These are phyloP conservation scores for Nigrospora osmanthi DNA, from an alignment of 2,329 filamentous ascomycete genomes.

Conservation along the genomic window DNA sequence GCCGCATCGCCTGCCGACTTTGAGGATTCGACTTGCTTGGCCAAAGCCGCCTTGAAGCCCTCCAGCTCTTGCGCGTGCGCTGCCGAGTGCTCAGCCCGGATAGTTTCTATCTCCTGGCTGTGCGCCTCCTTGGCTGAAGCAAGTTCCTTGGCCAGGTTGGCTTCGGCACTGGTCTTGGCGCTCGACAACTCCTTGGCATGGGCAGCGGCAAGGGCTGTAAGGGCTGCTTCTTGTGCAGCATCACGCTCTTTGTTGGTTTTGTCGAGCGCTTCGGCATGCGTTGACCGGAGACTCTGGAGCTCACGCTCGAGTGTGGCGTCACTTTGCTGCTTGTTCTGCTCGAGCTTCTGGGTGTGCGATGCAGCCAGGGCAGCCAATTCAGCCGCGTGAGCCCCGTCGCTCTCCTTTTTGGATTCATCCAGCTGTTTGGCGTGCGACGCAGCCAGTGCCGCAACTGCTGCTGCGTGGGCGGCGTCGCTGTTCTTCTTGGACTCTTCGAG, in stretches of 20 bases:
- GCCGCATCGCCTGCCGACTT: slow-evolving; percentile 10
- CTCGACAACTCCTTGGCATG: background rate
- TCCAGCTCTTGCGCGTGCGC: slow-evolving; percentile 20
- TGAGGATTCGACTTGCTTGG: slow-evolving; percentile 22
- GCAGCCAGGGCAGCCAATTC: background rate
- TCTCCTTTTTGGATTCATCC: slow-evolving; percentile 3
- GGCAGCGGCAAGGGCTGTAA: slow-evolving; percentile 9
- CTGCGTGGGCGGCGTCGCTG: slow-evolving; percentile 9
- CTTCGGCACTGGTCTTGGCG: slow-evolving; percentile 1
- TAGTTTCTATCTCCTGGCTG: slow-evolving; percentile 17
- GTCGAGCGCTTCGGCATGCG: slow-evolving; percentile 18
- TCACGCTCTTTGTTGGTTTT: slow-evolving; percentile 15
- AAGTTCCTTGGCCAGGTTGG: slow-evolving; percentile 15
- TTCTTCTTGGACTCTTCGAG: slow-evolving; percentile 18
- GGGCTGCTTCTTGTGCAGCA: slow-evolving; percentile 9
- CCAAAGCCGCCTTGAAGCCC: slow-evolving; percentile 19
- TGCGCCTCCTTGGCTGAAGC: slow-evolving; percentile 17
- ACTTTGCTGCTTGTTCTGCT: slow-evolving; percentile 3
- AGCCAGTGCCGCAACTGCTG: background rate
- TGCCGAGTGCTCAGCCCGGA: slow-evolving; percentile 18
- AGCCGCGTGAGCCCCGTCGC: background rate
- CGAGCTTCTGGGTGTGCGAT: background rate
- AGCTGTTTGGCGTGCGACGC: slow-evolving; percentile 2
- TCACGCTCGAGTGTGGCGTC: slow-evolving; percentile 12
- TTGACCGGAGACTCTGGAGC: slow-evolving; percentile 13